phyloP scores from a whole-genome alignment of 306 rosid species.

The Acacia acuminata region DNA sequence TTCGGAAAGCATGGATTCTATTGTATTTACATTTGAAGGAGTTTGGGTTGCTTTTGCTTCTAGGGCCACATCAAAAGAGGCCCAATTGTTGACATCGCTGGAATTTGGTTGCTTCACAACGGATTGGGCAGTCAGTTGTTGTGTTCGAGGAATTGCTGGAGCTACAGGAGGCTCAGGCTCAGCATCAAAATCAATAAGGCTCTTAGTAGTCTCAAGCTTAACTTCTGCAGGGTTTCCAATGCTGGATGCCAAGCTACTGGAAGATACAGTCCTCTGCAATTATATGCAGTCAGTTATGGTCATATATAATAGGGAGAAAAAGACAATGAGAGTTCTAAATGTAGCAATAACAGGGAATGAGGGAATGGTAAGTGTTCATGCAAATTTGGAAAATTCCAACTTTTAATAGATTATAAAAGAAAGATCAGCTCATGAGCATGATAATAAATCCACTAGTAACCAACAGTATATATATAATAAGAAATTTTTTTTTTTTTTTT shows the following conservation, averaged over 20 bases:
- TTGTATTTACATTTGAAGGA: slow-evolving; percentile 62
- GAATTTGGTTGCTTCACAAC: slow-evolving; percentile 46
- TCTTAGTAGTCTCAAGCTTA: slow-evolving; percentile 60
- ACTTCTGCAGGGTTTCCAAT: slow-evolving; percentile 63
- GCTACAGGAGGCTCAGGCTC: slow-evolving; percentile 65
- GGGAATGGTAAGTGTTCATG: not conserved
- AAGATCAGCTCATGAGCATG: not conserved
- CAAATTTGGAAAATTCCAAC: not conserved
- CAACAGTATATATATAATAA: not conserved
- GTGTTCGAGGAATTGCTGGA: slow-evolving; percentile 59
- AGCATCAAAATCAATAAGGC: slow-evolving; percentile 94
- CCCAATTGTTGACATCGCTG: slow-evolving; percentile 73
- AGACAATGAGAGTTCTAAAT: not conserved
- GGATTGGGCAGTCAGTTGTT: slow-evolving; percentile 55
- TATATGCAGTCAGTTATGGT: slow-evolving; percentile 16
- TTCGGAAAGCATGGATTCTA: slow-evolving; percentile 69
- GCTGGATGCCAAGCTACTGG: slow-evolving; percentile 78
- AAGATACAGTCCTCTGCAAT: slow-evolving; percentile 78
- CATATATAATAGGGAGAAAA: not conserved
- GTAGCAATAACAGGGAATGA: not conserved
- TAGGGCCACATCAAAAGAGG: slow-evolving; percentile 77
- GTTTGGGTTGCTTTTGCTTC: slow-evolving; percentile 53
- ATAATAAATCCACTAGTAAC: not conserved
- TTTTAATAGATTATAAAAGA: not conserved
- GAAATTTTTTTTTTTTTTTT: not conserved